Conservation (phyloP, 2,329 filamentous ascomycete species). For the Exophiala calicioides region DNA sequence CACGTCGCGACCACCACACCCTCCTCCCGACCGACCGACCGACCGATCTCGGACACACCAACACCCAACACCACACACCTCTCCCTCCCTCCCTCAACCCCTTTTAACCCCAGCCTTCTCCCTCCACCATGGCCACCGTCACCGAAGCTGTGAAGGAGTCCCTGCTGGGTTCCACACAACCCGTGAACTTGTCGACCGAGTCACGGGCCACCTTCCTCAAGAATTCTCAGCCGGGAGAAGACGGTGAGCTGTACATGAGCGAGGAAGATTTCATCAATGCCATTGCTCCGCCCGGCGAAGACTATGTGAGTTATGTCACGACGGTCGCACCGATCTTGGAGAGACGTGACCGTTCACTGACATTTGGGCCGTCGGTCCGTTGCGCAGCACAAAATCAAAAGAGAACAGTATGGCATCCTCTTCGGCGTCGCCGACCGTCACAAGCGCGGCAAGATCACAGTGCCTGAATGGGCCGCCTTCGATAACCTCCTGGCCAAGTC, state of each 20-base stretch:
- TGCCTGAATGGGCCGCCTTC: constrained; percentile 89
- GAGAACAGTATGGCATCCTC: constrained; percentile 91
- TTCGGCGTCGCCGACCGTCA: constrained; percentile 87
- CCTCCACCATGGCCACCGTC: constrained; percentile 48
- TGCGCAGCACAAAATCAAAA: constrained; percentile 89
- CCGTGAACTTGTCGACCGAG: constrained; percentile 69
- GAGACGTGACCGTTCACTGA: constrained; percentile 3
- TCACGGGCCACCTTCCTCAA: constrained; percentile 74
- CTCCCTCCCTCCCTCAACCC: not conserved
- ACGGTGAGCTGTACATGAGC: constrained; percentile 77
- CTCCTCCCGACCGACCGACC: too few relatives aligned
- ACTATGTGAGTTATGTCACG: constrained; percentile 70
- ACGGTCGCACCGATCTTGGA: constrained; percentile 2
- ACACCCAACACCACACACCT: not conserved
- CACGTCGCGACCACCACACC: not conserved
- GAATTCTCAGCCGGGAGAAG: constrained; percentile 73
- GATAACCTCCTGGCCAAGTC: constrained; percentile 91
- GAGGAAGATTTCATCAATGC: constrained; percentile 88
- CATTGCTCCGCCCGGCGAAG: constrained; percentile 80
- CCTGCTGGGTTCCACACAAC: constrained; percentile 64
- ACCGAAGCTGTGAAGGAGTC: constrained; percentile 77
- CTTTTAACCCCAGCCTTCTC: not conserved
- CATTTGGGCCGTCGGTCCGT: not conserved
- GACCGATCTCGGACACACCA: constrained; percentile 7
- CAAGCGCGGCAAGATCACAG: constrained; percentile 68